Base-by-base conservation (phyloP, 2,329 filamentous ascomycete species). In the Bipolaris gigantea region DNA sequence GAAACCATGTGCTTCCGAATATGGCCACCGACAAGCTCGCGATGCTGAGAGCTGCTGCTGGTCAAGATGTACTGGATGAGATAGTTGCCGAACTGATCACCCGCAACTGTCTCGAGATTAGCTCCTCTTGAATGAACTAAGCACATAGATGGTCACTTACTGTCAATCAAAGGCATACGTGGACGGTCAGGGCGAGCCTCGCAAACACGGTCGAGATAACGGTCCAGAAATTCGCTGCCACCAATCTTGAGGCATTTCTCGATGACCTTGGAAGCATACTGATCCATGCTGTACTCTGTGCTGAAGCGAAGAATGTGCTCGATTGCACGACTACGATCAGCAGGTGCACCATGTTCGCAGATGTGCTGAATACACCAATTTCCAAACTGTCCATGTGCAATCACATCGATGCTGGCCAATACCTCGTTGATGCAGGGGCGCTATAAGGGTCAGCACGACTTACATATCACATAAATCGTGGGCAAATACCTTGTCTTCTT, bases 341-440 rank as follows among this genome's bases (percentile, higher is more conserved):
- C 87, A 30, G 92, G 89, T 53, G 89, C 89, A 46, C 95, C 93
- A 72, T 99, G 94, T 75, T 99, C 94, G 76, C 94, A 99, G 66
- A 99, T 92, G 76, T 99, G 94, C 77, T 99, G 94, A 68, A 99
- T 97, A 79, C 94, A 99, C 94, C 94, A 99, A 74, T 99, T 99
- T 51, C 94, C 94, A 72, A 99, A 99, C 73, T 99, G 94, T 23
- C 94, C 94, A 73, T 97, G 93, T 55, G 94, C 90, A 69, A 99
- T 92, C 58, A 96, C 89, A 76, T 99, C 92, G 66, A 99, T 96
- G 73, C 94, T 97, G 56, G 85, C 85, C 52, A 99, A 85, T 35
- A 99, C 94, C 75, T 99, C 94, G 74, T 96, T 92, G 70, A 99
- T 96, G 71, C 94, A 97, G 41, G 92, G 92, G 56, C 95, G 92